Percentiles rank a stretch among this genome's conserved stretches.
phyloP scores from a whole-genome alignment of 1,284 basidiomycete species.

The Cryptococcus wingfieldii region DNA sequence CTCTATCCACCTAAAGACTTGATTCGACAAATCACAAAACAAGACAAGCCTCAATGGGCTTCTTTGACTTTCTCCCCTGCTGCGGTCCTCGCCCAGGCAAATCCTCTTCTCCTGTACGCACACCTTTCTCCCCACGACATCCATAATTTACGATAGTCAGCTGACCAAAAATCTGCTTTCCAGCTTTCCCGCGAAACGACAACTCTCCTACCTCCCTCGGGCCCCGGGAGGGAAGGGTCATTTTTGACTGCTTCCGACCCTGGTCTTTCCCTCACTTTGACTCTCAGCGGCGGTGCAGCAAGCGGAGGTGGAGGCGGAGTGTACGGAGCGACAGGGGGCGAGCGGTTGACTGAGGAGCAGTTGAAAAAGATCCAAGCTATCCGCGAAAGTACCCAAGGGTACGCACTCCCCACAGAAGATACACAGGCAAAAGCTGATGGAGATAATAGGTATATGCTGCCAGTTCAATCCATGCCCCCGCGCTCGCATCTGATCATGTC shows the following conservation, averaged over 20 bases:
- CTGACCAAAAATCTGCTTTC: too few species aligned
- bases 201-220: background rate
- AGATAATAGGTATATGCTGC: constrained; percentile 17
- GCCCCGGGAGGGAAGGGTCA: background rate
- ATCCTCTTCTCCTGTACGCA: background rate
- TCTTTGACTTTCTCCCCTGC: constrained; percentile 21
- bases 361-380: constrained; percentile 17
- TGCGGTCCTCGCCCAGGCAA: constrained; percentile 20
- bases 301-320: constrained; percentile 5
- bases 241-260: constrained; percentile 6
- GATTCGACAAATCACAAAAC: background rate
- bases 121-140: background rate
- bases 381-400: background rate
- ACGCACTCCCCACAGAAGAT: background rate
- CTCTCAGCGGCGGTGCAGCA: constrained; percentile 10
- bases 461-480: constrained; percentile 8
- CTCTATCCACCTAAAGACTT: background rate
- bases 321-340: constrained; percentile 6
- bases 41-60: constrained; percentile 9
- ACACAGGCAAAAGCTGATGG: background rate
- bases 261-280: constrained; percentile 10
- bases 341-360: constrained; percentile 17
- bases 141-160: too few species aligned
- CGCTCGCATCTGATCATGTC: background rate
- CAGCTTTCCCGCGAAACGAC: background rate